Evolutionary conservation across 2,329 filamentous ascomycete genomes (phyloP), one percentile per base, ranked within the genome.

Genomic region (Penicillium glabrum): DNA sequence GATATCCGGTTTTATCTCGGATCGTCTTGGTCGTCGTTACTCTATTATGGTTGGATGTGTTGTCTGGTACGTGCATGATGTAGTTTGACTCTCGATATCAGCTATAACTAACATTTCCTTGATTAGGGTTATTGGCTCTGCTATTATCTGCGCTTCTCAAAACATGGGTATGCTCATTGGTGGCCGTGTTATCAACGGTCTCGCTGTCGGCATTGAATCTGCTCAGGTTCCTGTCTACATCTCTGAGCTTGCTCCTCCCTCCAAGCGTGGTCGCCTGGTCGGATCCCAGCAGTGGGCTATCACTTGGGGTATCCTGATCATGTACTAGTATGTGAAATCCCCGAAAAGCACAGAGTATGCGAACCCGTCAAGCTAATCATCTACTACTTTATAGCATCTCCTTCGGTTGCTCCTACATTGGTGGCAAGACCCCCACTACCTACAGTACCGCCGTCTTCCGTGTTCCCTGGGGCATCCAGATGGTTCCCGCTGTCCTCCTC

Each of bases 281-380:
- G 86, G 86, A 45, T 81, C 84, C 44, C 88, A 91, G 70, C 88
- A 91, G 70, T 88, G 87, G 78, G 86, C 87, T 19, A 90, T 91
- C 58, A 89, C 88, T 60, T 89, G 81, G 81, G 86, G 84, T 61
- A 87, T 88, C 61, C 67, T 88, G 57, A 85, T 88, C 73, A 87
- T 88, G 82, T 89, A 86, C 77, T 86, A 70, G 86, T 66, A 69
- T 66, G 24, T 43, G 13, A 16, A n/a, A n/a, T 16, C 6, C 45
- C 33, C n/a, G 7, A 4, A 24, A 24, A 13, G 5, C 5, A 31
- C 7, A 10, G 11, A 13, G 11, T 23, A 47, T 33, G 10, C 19
- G 19, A 41, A 27, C 0, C 9, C 19, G 16, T 39, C 21, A 50
- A 19, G 10, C 33, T 39, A 27, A 37, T 24, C 33, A 10, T 6